These are phyloP conservation scores for Picochlorum sp. DNA, from an alignment of 139 green algal species.

Conservation along the genomic window DNA sequence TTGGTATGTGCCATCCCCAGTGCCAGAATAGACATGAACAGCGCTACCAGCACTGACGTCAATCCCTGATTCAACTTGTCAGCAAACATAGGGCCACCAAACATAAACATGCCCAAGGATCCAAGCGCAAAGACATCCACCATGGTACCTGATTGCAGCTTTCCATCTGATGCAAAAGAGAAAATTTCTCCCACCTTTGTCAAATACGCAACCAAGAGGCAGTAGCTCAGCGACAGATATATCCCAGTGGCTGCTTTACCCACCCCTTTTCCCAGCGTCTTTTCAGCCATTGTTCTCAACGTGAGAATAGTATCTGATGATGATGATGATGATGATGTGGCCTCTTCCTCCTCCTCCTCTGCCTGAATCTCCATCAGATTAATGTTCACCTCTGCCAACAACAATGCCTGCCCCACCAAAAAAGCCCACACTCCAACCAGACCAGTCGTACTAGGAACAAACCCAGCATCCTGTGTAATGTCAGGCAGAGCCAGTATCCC, in stretches of 20 bases:
- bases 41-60: constrained; percentile 28
- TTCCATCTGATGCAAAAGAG: constrained; percentile 3
- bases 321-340: background rate
- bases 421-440: constrained; percentile 43
- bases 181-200: constrained; percentile 45
- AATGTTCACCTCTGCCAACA: constrained; percentile 67
- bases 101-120: constrained; percentile 27
- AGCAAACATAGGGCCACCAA: constrained; percentile 15
- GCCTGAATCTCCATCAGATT: background rate
- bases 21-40: constrained; percentile 35
- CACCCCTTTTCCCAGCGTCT: constrained; percentile 33
- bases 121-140: constrained; percentile 7
- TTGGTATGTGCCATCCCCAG: constrained; percentile 18
- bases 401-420: constrained; percentile 45
- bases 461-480: constrained; percentile 35
- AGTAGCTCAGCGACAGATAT: constrained; percentile 53
- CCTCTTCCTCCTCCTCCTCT: background rate
- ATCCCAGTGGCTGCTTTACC: constrained; percentile 26
- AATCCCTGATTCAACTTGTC: constrained; percentile 32
- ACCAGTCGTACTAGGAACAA: constrained; percentile 30
- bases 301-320: constrained; percentile 31
- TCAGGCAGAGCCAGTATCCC: constrained; percentile 59
- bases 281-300: constrained; percentile 47
- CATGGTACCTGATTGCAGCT: background rate
- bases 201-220: constrained; percentile 61